Conservation (phyloP, 306 rosid species). For the Dicorynia guianensis region DNA sequence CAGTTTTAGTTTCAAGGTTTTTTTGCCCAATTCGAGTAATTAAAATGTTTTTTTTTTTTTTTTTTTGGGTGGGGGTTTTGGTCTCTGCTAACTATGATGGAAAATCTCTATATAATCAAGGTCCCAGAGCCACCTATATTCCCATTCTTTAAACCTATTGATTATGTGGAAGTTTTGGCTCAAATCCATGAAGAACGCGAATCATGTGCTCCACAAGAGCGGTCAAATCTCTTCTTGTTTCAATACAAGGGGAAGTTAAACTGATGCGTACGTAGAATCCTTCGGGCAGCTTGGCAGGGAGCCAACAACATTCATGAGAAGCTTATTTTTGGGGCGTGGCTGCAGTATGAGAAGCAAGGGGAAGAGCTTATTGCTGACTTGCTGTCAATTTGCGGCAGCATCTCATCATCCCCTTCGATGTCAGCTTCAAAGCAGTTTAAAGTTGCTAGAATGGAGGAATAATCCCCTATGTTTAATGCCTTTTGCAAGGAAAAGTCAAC, state of each 20-base stretch:
- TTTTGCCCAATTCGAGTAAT: neutral
- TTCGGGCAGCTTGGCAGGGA: conserved; percentile 84
- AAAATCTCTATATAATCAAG: conserved; percentile 89
- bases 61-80: conserved; percentile 30
- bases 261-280: conserved; percentile 91
- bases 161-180: conserved; percentile 89
- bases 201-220: conserved; percentile 70
- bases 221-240: conserved; percentile 77
- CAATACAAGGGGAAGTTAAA: conserved; percentile 88
- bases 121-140: conserved; percentile 81
- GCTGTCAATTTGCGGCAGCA: conserved; percentile 69
- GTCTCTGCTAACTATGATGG: conserved; percentile 52
- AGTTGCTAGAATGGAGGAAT: too few relatives aligned
- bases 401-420: conserved; percentile 67
- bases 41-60: too few relatives aligned
- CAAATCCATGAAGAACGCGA: conserved; percentile 97
- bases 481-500: too few relatives aligned
- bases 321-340: conserved; percentile 89
- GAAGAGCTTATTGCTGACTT: conserved; percentile 75
- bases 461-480: too few relatives aligned
- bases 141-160: conserved; percentile 78
- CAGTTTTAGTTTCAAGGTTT: conserved; percentile 32
- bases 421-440: too few relatives aligned
- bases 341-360: conserved; percentile 89
- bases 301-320: conserved; percentile 77